These are phyloP conservation scores for Pleurozium schreberi DNA, from an alignment of 225 moss, liverwort and hornwort genomes.

Conservation along the genomic window DNA sequence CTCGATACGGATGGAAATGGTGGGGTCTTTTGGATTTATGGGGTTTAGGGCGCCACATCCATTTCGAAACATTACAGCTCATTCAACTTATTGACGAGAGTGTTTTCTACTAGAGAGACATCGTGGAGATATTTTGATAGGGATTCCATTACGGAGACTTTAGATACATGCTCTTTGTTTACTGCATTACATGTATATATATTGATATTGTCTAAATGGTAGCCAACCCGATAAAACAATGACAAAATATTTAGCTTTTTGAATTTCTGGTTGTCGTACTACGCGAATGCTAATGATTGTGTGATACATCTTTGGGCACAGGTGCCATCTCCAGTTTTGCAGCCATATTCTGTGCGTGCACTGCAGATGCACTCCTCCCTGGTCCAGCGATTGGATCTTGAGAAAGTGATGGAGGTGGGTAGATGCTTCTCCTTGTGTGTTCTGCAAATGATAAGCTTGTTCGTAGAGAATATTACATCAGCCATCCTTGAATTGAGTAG, in stretches of 20 bases:
- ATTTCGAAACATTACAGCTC: neutral
- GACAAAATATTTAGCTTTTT: neutral
- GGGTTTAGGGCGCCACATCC: neutral
- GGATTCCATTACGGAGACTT: neutral
- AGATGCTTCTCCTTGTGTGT: neutral
- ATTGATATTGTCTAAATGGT: neutral
- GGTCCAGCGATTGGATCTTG: conserved; percentile 78
- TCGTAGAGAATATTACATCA: neutral
- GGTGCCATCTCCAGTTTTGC: conserved; percentile 58
- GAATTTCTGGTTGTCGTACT: neutral
- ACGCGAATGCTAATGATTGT: neutral
- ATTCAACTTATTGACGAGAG: neutral
- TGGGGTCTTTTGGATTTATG: neutral
- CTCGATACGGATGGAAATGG: neutral
- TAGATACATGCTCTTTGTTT: neutral
- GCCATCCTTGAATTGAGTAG: neutral
- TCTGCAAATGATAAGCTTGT: neutral
- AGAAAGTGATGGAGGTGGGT: conserved; percentile 74
- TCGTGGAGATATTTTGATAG: neutral
- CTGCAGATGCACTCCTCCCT: conserved; percentile 97
- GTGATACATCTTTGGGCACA: conserved; percentile 7
- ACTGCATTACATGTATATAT: neutral
- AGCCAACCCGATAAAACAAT: neutral
- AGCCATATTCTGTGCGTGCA: conserved; percentile 57
- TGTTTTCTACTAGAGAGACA: neutral